phyloP scores from a whole-genome alignment of 106 monocot species.

The Allium sativum region DNA sequence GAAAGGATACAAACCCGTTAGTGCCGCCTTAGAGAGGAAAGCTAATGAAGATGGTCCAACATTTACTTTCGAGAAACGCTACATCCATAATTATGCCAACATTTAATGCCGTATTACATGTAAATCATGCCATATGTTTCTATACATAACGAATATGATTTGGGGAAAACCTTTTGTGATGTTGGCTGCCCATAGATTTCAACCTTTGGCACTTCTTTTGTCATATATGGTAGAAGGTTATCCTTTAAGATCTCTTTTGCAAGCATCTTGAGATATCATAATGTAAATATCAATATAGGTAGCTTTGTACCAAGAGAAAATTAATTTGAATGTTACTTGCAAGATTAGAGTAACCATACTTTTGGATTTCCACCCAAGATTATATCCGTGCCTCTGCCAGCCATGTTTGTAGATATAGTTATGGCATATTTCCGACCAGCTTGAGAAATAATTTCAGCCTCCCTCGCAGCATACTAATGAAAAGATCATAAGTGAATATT shows the following conservation, averaged over 20 bases:
- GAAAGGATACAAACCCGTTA: conserved; percentile 53
- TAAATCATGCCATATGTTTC: background rate
- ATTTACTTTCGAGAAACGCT: conserved; percentile 79
- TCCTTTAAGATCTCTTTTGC: conserved; percentile 82
- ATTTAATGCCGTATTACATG: conserved; percentile 3
- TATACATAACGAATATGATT: too few species aligned
- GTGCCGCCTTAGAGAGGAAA: conserved; percentile 74
- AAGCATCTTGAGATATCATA: conserved; percentile 63
- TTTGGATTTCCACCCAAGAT: conserved; percentile 97
- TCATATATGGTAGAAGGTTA: conserved; percentile 58
- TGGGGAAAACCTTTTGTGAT: conserved; percentile 56
- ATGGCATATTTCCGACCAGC: conserved; percentile 91
- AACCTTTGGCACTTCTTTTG: conserved; percentile 51
- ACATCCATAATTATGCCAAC: conserved; percentile 7
- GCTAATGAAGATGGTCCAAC: conserved; percentile 72
- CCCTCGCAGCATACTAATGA: conserved; percentile 90
- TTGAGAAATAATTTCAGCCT: conserved; percentile 96
- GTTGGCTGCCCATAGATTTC: conserved; percentile 59
- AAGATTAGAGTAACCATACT: conserved; percentile 17
- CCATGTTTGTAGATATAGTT: conserved; percentile 99
- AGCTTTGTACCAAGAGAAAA: background rate
- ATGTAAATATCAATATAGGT: background rate
- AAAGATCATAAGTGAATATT: background rate
- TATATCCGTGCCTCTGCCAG: conserved; percentile 98
- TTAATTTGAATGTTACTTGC: too few species aligned